Base-by-base conservation (phyloP, 2,329 filamentous ascomycete genomes). In the Monosporascus ibericus region DNA sequence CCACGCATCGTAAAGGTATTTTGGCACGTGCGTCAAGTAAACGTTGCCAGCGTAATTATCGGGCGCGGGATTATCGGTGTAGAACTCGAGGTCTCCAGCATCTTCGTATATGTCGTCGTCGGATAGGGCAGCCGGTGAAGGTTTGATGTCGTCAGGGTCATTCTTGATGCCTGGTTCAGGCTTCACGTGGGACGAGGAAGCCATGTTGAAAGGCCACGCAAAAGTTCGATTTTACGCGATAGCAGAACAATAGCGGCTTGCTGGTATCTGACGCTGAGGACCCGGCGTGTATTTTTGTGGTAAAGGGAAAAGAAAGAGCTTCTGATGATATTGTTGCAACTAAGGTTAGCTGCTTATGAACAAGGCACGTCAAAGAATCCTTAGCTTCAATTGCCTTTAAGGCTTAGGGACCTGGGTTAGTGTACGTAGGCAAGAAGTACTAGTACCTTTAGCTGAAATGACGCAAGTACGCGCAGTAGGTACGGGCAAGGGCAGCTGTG, bases 1-100 rank as follows among this genome's bases (percentile, higher is more conserved):
- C 88, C 91, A 95, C 44, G 85, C 80, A 60, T 92, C 82, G 84
- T 90, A 94, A 52, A 95, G 77, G 66, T 88, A 87, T 58, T 84
- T 84, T 20, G 91, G 90, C 44, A 95, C 77, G 58, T 89, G 86
- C 49, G 88, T 86, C 48, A 95, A 77, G 75, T 90, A 95, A 50
- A 81, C 72, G 40, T 69, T 75, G 56, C 72, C 74, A 48, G 72
- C 70, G 5, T 67, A 63, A 51, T 71, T 70, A 52, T 68, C 70
- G 3, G 68, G 59, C 3, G 64, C 55, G n/a, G 57, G 49, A 55
- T 70, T 69, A 52, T 73, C 71, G 53, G 77, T 75, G 58, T 76
- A 81, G 62, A 82, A 82, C 50, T 79, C 76, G 48, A 81, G 75
- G 57, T 83, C 80, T 54, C 77, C 77, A 6, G 79, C 79, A 59